A percentile compares a stretch with the other conserved stretches of the same genome.
Evolutionary conservation across 2,329 filamentous ascomycete genomes (phyloP).

Genomic region (Graphiopsis chlorocephala): DNA sequence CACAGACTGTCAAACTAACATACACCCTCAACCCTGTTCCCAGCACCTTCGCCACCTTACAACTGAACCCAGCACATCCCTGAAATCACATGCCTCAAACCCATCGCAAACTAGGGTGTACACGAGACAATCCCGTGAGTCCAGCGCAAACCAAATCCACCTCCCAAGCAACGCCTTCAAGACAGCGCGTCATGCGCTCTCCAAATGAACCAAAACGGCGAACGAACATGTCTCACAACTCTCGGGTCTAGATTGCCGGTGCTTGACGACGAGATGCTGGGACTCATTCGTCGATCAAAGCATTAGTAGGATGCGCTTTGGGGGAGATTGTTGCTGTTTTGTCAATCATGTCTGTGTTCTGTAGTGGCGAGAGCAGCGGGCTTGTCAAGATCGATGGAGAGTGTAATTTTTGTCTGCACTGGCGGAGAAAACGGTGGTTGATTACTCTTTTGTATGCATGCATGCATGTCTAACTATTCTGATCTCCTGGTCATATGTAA

Average conservation of each 20-base stretch:
- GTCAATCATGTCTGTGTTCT: background rate
- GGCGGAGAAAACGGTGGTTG: background rate
- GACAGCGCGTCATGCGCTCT: background rate
- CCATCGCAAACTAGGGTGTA: background rate
- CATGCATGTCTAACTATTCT: background rate
- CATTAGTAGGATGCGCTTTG: no score
- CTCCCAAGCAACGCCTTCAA: background rate
- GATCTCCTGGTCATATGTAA: background rate
- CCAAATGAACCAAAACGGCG: background rate
- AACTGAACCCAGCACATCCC: background rate
- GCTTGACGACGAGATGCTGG: background rate
- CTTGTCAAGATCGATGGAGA: background rate
- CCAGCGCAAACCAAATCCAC: background rate
- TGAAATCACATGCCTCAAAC: background rate
- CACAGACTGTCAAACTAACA: background rate
- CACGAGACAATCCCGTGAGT: background rate
- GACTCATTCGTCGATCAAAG: no score
- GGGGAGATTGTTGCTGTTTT: background rate
- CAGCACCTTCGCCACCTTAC: background rate
- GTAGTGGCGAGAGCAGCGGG: background rate
- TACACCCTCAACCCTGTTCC: background rate
- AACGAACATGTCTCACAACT: background rate
- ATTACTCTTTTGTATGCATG: background rate
- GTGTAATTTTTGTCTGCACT: background rate
- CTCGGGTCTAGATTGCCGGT: background rate